Conservation (phyloP, 192 early-diverging fungal species). For the Podila horticola region DNA sequence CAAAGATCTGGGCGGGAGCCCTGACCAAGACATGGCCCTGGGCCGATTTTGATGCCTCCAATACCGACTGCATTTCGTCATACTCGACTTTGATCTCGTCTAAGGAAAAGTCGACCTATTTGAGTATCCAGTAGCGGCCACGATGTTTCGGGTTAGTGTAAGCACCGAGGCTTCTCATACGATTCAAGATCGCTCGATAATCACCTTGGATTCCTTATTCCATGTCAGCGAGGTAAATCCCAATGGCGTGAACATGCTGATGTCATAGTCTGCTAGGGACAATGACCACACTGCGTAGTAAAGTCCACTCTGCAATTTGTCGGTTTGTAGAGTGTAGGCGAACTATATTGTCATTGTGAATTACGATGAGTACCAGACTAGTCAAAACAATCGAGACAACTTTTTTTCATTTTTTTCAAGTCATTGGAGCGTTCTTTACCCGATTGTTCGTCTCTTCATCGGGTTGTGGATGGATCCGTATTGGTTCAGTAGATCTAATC, state of each 20-base stretch:
- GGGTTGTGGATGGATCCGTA: too few relatives aligned
- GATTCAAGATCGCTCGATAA: too few relatives aligned
- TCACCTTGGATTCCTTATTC: too few relatives aligned
- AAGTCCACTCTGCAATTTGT: neutral
- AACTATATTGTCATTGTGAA: neutral
- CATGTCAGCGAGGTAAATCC: too few relatives aligned
- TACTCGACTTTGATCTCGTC: neutral
- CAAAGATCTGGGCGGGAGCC: neutral
- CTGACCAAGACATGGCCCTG: neutral
- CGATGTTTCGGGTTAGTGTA: too few relatives aligned
- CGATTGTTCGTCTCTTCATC: too few relatives aligned
- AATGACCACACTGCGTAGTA: slow-evolving; percentile 1
- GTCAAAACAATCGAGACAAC: neutral
- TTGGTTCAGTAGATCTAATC: neutral
- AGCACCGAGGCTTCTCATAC: too few relatives aligned
- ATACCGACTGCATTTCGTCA: neutral
- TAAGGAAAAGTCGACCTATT: neutral
- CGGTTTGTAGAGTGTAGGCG: neutral
- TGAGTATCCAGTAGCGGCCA: too few relatives aligned
- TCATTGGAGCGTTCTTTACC: too few relatives aligned
- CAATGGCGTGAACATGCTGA: neutral
- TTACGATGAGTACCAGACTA: neutral
- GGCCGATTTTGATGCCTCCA: neutral
- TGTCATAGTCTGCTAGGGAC: neutral
- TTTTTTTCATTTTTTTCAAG: too few relatives aligned